Evolutionary conservation across 805 yeast species (phyloP).

Genomic region (Isabelozyma heimii): DNA sequence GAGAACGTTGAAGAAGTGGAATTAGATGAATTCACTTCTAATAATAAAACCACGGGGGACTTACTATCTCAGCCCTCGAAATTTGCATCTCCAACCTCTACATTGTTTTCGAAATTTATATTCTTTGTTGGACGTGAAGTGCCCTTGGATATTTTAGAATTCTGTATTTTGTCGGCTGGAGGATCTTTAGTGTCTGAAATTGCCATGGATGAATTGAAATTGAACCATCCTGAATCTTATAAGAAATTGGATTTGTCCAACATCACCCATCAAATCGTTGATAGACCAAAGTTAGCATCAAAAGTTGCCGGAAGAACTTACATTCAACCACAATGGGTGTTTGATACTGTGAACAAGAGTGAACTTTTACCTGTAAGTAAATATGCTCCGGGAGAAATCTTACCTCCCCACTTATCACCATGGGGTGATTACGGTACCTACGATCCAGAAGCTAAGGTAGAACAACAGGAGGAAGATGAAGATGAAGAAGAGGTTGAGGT

Average conservation of each 20-base stretch:
- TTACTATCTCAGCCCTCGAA: slow-evolving; percentile 62
- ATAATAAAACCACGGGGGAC: slow-evolving; percentile 66
- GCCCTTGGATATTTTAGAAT: slow-evolving; percentile 86
- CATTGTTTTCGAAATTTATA: slow-evolving; percentile 68
- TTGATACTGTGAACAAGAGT: slow-evolving; percentile 83
- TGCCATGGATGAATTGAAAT: slow-evolving; percentile 71
- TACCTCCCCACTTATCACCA: slow-evolving; percentile 97
- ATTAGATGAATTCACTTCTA: slow-evolving; percentile 72
- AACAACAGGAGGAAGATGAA: slow-evolving; percentile 43
- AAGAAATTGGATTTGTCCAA: slow-evolving; percentile 56
- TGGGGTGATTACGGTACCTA: slow-evolving; percentile 97
- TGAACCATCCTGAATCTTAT: slow-evolving; percentile 44
- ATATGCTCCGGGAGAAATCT: slow-evolving; percentile 90
- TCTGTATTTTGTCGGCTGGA: slow-evolving; percentile 81
- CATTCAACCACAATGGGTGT: slow-evolving; percentile 97
- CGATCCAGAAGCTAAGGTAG: slow-evolving; percentile 66
- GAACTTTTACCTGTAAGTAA: slow-evolving; percentile 70
- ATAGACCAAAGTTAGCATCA: slow-evolving; percentile 76
- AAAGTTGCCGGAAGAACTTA: slow-evolving; percentile 91
- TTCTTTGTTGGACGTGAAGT: slow-evolving; percentile 95
- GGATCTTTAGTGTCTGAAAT: slow-evolving; percentile 85
- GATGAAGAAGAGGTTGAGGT: slow-evolving; percentile 51
- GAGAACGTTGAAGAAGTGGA: slow-evolving; percentile 21
- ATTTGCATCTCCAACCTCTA: slow-evolving; percentile 55
- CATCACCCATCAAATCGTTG: slow-evolving; percentile 91